These are phyloP conservation scores for Kodamaea anthophila DNA, from an alignment of 1,139 yeast species.

Conservation along the genomic window DNA sequence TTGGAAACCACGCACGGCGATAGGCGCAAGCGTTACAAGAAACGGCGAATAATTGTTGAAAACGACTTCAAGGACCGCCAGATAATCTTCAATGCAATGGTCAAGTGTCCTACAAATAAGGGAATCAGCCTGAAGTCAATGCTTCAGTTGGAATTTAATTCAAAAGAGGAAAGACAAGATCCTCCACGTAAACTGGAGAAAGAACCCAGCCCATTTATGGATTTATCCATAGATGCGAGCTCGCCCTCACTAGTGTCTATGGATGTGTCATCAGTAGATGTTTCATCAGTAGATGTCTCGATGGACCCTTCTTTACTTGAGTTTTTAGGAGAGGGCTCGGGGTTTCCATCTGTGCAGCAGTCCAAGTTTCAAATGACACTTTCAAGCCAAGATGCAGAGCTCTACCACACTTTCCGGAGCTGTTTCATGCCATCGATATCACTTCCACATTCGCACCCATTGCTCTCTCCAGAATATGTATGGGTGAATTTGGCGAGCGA, in stretches of 20 bases:
- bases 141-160: background rate
- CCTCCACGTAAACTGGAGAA: background rate
- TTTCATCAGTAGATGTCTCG: no score
- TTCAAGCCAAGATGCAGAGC: conserved; percentile 10
- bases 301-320: conserved; percentile 1
- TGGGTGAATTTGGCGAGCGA: conserved; percentile 19
- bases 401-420: conserved; percentile 26
- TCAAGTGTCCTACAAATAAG: no score
- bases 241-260: no score
- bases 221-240: no score
- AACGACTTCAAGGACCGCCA: conserved; percentile 6
- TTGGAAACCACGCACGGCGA: conserved; percentile 13
- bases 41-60: conserved; percentile 3
- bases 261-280: no score
- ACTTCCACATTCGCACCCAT: conserved; percentile 36
- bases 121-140: no score
- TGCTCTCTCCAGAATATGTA: conserved; percentile 27
- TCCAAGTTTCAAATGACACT: no score
- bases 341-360: no score
- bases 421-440: conserved; percentile 33
- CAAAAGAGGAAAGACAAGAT: no score
- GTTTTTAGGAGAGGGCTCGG: conserved; percentile 9
- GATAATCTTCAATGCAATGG: conserved; percentile 11
- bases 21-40: conserved; percentile 4
- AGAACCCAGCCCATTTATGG: no score